Evolutionary conservation across 2,329 filamentous ascomycete species (phyloP).

Genomic region (Sclerotinia nivalis): DNA sequence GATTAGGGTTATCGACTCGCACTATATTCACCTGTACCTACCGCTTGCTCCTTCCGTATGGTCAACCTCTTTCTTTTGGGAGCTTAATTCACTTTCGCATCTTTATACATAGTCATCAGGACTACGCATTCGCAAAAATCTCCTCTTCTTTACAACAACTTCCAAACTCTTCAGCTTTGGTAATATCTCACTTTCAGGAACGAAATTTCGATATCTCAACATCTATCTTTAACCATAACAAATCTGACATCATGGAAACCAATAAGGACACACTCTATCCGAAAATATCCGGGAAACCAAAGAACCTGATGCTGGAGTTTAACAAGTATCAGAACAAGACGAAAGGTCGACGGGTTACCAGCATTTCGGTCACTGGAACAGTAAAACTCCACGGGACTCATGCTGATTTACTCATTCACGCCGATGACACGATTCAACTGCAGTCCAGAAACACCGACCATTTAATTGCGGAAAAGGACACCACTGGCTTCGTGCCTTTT

Average conservation of each 20-base stretch:
- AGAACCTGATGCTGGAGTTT: conserved; percentile 7
- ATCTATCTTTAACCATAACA: neutral
- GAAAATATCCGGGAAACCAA: conserved; percentile 11
- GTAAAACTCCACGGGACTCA: conserved; percentile 37
- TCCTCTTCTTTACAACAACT: neutral
- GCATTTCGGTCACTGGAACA: conserved; percentile 28
- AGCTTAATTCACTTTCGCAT: neutral
- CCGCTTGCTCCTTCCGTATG: neutral
- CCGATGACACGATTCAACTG: conserved; percentile 26
- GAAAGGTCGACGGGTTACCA: neutral
- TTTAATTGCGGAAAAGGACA: conserved; percentile 2
- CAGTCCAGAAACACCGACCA: conserved; percentile 30
- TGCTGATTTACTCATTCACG: conserved; percentile 31
- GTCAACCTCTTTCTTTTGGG: neutral
- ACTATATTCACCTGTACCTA: neutral
- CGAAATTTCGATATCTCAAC: neutral
- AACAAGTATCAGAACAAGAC: neutral
- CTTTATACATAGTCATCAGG: neutral
- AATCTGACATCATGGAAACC: neutral
- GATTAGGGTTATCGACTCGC: neutral
- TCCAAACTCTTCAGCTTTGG: neutral
- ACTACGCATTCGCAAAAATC: neutral
- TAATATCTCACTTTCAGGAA: neutral
- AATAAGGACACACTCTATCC: neutral
- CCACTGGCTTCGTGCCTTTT: neutral